A percentile compares a stretch with the other conserved stretches of the same genome.
These are phyloP conservation scores for Monascus ruber DNA, from an alignment of 2,329 filamentous ascomycete species.

Conservation along the genomic window DNA sequence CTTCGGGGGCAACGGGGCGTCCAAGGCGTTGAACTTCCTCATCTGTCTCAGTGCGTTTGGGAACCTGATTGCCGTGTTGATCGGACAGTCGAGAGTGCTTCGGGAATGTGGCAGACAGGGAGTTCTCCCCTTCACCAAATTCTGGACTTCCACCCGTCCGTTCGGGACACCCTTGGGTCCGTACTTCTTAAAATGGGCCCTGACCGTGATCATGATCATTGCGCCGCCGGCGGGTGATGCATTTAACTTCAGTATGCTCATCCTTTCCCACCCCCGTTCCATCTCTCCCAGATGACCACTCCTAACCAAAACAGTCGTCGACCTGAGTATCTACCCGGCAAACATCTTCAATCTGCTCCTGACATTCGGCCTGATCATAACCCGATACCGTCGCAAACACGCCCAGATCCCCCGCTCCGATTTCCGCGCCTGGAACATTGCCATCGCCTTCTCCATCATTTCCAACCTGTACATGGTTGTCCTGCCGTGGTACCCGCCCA, in stretches of 20 bases:
- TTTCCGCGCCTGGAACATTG: constrained; percentile 49
- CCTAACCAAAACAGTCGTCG: constrained; percentile 49
- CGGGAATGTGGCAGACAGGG: constrained; percentile 53
- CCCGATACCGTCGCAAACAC: constrained; percentile 44
- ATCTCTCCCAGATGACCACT: not conserved
- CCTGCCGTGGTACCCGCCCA: constrained; percentile 62
- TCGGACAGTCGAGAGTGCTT: constrained; percentile 46
- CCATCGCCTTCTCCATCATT: constrained; percentile 49
- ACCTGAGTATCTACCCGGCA: constrained; percentile 47
- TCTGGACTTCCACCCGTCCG: constrained; percentile 53
- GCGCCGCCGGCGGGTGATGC: constrained; percentile 53
- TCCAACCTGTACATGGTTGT: constrained; percentile 52
- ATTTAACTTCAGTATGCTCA: constrained; percentile 51
- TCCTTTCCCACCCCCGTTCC: constrained; percentile 4
- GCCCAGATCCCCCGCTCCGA: constrained; percentile 38
- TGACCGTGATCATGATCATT: constrained; percentile 50
- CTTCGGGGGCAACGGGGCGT: constrained; percentile 41
- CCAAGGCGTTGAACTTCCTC: constrained; percentile 45
- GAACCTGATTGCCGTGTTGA: constrained; percentile 45
- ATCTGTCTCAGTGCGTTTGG: constrained; percentile 49
- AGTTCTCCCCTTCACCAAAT: constrained; percentile 47
- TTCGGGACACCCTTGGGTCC: constrained; percentile 54
- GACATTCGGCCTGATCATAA: constrained; percentile 45
- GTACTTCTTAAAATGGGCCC: constrained; percentile 45
- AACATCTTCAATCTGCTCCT: constrained; percentile 49